These are phyloP conservation scores for Metrosideros polymorpha DNA, from an alignment of 441 rosid genomes.

Conservation along the genomic window DNA sequence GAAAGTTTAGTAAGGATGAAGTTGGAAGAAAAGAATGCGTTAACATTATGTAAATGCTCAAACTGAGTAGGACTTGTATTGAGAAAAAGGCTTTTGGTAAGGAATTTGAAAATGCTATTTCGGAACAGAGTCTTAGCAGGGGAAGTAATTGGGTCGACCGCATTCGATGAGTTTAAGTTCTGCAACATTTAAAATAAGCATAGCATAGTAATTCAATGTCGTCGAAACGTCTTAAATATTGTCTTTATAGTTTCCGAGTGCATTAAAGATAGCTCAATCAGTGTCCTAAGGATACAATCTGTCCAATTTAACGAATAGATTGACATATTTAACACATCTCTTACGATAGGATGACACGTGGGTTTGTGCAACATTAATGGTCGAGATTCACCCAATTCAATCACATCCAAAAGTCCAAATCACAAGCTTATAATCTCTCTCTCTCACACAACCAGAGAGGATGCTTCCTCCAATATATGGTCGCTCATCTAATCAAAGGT, in stretches of 20 bases:
- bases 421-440: background rate
- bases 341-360: background rate
- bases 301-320: background rate
- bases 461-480: background rate
- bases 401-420: background rate
- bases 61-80: background rate
- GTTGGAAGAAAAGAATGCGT: too few species aligned
- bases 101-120: background rate
- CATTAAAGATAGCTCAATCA: background rate
- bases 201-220: background rate
- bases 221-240: background rate
- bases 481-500: too few species aligned
- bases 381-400: background rate
- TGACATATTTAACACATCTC: background rate
- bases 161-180: background rate
- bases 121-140: background rate
- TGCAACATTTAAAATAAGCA: background rate
- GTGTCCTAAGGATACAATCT: background rate
- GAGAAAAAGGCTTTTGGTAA: background rate
- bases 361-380: background rate
- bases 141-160: background rate
- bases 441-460: background rate
- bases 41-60: background rate
- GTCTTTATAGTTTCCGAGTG: background rate
- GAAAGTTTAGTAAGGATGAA: background rate